A percentile compares a stretch with the other conserved stretches of the same genome.
These are phyloP conservation scores for Misopates orontium DNA, from an alignment of 257 asterid genomes.

Conservation along the genomic window DNA sequence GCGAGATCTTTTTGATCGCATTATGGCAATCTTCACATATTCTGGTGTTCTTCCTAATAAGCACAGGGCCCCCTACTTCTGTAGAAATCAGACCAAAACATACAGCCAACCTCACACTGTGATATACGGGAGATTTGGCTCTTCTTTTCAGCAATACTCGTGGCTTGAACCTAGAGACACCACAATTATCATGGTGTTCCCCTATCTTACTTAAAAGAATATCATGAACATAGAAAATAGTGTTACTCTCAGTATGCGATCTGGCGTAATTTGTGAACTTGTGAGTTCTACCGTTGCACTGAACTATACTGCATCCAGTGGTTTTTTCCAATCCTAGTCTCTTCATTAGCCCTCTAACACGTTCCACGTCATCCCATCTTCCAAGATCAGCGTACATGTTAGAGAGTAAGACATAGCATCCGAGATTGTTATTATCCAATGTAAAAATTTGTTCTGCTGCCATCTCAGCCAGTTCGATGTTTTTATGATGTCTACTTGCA, in stretches of 20 bases:
- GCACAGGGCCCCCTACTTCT: constrained; percentile 43
- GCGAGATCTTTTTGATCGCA: constrained; percentile 54
- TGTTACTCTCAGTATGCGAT: constrained; percentile 32
- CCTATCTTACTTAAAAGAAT: constrained; percentile 37
- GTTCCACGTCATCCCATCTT: constrained; percentile 61
- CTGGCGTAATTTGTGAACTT: constrained; percentile 43
- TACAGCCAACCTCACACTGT: constrained; percentile 61
- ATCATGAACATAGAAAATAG: constrained; percentile 29
- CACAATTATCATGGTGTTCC: constrained; percentile 41
- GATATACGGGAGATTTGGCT: not conserved
- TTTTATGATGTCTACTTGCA: constrained; percentile 57
- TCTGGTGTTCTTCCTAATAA: constrained; percentile 58
- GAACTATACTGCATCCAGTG: constrained; percentile 41
- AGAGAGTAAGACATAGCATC: constrained; percentile 62
- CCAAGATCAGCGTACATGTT: constrained; percentile 63
- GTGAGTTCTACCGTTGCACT: constrained; percentile 41
- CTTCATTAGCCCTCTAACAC: constrained; percentile 43
- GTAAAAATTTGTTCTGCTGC: constrained; percentile 44
- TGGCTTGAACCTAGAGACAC: constrained; percentile 40
- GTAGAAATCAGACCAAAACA: constrained; percentile 57
- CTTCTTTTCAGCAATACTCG: constrained; percentile 6
- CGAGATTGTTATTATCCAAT: constrained; percentile 45
- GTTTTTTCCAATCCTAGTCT: constrained; percentile 46
- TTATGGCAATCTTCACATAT: constrained; percentile 63
- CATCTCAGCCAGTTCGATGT: constrained; percentile 57